A percentile compares a stretch with the other conserved stretches of the same genome.
phyloP scores from a whole-genome alignment of 2,329 filamentous ascomycete genomes.

The Diplodia corticola region DNA sequence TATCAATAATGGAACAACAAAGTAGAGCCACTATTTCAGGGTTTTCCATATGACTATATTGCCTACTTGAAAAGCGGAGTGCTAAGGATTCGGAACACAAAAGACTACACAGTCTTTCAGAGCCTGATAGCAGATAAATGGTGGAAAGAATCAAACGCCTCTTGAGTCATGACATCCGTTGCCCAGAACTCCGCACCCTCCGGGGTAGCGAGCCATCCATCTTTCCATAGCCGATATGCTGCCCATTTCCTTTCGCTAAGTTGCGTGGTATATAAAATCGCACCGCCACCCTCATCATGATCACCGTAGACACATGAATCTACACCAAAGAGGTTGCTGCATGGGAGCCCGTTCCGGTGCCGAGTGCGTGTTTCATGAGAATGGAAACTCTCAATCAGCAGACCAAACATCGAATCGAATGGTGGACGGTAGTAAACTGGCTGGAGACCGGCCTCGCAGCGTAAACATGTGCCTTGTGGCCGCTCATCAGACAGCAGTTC shows the following conservation, averaged over 20 bases:
- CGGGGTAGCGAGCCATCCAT: not conserved
- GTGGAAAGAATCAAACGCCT: not conserved
- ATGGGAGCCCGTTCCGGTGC: not conserved
- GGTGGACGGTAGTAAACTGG: not conserved
- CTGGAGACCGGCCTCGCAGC: not conserved
- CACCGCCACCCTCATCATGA: fast-evolving
- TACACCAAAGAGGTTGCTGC: not conserved
- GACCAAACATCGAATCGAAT: no score
- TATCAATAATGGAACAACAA: no score
- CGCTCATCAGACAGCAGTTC: not conserved
- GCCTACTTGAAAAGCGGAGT: no score
- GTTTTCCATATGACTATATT: no score
- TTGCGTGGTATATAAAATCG: fast-evolving
- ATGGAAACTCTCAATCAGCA: no score
- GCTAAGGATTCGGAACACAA: no score
- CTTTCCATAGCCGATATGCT: not conserved
- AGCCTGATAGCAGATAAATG: not conserved
- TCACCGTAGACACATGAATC: not conserved
- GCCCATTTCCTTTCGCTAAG: not conserved
- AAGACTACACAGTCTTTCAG: not conserved
- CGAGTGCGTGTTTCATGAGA: no score
- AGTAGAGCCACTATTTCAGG: no score
- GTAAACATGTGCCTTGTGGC: not conserved
- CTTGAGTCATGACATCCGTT: not conserved
- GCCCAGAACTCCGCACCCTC: not conserved